Evolutionary conservation across 1,284 basidiomycete species (phyloP).

Genomic region (Apiotrichum gamsii): DNA sequence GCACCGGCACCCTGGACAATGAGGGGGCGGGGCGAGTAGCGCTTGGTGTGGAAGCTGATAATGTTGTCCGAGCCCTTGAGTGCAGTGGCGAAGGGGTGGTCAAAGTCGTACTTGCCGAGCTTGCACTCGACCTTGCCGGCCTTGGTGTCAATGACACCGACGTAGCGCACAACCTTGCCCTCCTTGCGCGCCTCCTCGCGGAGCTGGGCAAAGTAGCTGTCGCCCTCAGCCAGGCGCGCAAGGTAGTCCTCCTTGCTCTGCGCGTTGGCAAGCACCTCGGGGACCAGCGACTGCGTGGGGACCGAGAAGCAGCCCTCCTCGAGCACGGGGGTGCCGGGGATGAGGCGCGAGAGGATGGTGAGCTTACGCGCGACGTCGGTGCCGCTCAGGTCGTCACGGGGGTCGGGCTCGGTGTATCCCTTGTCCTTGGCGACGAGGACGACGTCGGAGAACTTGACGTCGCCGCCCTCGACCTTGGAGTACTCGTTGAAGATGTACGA

Average conservation of each 20-base stretch:
- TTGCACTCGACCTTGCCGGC: conserved; percentile 72
- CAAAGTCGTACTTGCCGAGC: conserved; percentile 79
- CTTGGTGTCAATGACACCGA: conserved; percentile 84
- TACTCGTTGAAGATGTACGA: conserved; percentile 99
- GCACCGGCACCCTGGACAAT: conserved; percentile 94
- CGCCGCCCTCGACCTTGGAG: conserved; percentile 51
- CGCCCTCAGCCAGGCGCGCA: conserved; percentile 71
- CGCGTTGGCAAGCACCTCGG: conserved; percentile 62
- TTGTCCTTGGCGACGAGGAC: conserved; percentile 83
- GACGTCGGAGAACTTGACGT: conserved; percentile 71
- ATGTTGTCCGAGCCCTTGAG: conserved; percentile 97
- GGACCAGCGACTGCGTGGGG: conserved; percentile 78
- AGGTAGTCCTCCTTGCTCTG: conserved; percentile 76
- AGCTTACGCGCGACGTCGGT: conserved; percentile 96
- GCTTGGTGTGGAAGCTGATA: conserved; percentile 89
- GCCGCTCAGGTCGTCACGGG: conserved; percentile 91
- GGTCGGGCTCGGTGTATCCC: conserved; percentile 97
- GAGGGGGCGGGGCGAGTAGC: conserved; percentile 75
- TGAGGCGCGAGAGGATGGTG: conserved; percentile 81
- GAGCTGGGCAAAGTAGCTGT: conserved; percentile 69
- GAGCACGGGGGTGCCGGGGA: conserved; percentile 51
- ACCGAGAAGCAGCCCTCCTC: conserved; percentile 72
- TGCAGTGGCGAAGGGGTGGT: conserved; percentile 91
- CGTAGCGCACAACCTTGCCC: conserved; percentile 81
- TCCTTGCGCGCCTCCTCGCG: conserved; percentile 69